Base-by-base conservation (phyloP, 768 basidiomycete genomes). In the Phanerochaete carnosa region DNA sequence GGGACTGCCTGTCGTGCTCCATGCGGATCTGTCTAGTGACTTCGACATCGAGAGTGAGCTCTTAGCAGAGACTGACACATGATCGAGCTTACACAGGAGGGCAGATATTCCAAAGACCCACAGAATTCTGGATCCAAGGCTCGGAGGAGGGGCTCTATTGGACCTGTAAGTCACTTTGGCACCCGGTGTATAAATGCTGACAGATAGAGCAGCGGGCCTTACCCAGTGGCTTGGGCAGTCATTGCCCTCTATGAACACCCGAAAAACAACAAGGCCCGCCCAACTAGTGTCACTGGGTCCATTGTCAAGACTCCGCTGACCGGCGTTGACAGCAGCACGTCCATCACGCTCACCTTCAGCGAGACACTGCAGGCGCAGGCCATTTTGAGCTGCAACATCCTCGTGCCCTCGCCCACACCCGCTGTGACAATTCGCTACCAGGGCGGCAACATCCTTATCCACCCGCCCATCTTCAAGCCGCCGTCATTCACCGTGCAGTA, bases 141-240 rank as follows among this genome's bases (percentile, higher is more conserved):
- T 96, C 3, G 94, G 90, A 26, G 93, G 94, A 11, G 93, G 93
- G 0, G 91, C 86, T 13, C 69, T 96, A 29, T 81, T 96, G 23
- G 94, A 95, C 70, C 80, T 95, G 89, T 92, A 16, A 26, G 50
- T 52, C 19, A 25, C 29, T 3, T 22, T 16, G 45, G 12, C 3
- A 22, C 16, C 3, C 33, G 12, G n/a, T 8, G 12, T 19, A 1
- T 29, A 35, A 16, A 37, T 37, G 22, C 26, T 57, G 35, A 29
- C 22, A 19, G 11, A 19, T n/a, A 28, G 7, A 51, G 28, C 62
- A 92, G 90, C 25, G 91, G 91, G 0, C 89, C 92, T 12, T 94
- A 94, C 72, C 90, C 90, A 9, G 75, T 92, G 64, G 79, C 92
- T 66, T 92, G 90, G 90, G 85, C 90, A 22, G 86, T 94, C 68